Evolutionary conservation across 1,139 yeast genomes (phyloP), one percentile per base, ranked within the genome.

Genomic region (Diutina pseudorugosa): DNA sequence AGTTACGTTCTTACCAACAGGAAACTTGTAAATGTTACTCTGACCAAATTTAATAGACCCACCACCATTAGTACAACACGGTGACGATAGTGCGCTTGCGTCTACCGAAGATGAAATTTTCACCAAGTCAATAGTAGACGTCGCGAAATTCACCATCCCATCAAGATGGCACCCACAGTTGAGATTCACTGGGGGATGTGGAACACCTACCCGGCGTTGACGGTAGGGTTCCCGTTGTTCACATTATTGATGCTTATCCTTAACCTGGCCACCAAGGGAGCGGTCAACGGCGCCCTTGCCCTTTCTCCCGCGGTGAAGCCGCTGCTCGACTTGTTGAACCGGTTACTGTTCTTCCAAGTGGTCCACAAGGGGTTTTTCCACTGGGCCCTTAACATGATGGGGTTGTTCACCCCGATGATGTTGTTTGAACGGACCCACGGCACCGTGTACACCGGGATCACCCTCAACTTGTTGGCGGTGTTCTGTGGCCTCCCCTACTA

Each of bases 381-480:
- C 65, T 70, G 91, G 67, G 54, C 79, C 2, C 66, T 86, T 60
- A 88, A 88, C 63, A 58, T 79, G n/a, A 56, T 80, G 48, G 77
- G 85, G 0, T 64, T 89, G 50, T 68, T 74, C 52, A 69, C 81
- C 0, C 89, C 91, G 5, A 68, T 90, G 62, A 70, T 86, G 33
- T 72, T 77, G 52, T 90, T 83, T 66, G 98, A 91, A 69, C 71
- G 74, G 53, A 66, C 70, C 30, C 85, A 89, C 60, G 98, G 98
- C 9, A 90, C 98, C 0, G 83, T 91, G 1, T 80, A 87, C 63
- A 86, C 97, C 2, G 97, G 95, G 1, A 74, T 91, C 52, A 83
- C 90, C 20, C 71, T 91, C 55, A 88, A 89, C 64, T 71, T 86
- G 27, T 67, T 85, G 54, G 85, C 96, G 0, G 83, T 85, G 1